Conservation (phyloP, 768 basidiomycete genomes). For the Calocybe cyanea region DNA sequence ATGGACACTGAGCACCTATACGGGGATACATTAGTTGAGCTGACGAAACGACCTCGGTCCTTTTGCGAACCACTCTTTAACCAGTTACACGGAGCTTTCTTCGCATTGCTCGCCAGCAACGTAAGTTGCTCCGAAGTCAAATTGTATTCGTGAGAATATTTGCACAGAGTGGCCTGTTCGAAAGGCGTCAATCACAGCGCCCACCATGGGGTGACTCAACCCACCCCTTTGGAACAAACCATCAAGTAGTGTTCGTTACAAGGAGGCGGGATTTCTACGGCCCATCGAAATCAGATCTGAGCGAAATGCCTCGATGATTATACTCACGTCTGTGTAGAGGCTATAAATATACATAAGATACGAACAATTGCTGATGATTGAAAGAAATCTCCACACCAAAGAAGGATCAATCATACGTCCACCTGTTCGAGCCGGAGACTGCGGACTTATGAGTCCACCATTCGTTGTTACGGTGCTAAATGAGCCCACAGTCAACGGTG, state of each 20-base stretch:
- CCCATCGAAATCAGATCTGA: slow-evolving; percentile 10
- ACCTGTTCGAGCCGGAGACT: slow-evolving; percentile 49
- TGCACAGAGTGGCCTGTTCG: slow-evolving; percentile 59
- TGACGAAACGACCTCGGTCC: neutral
- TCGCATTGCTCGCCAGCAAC: slow-evolving; percentile 70
- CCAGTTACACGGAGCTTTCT: slow-evolving; percentile 85
- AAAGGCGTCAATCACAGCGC: slow-evolving; percentile 12
- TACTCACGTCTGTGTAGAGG: slow-evolving; percentile 74
- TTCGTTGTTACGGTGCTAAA: slow-evolving; percentile 43
- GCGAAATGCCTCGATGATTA: neutral
- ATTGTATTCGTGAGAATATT: slow-evolving; percentile 80
- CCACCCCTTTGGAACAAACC: slow-evolving; percentile 75
- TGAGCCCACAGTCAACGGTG: slow-evolving; percentile 43
- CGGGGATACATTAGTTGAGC: neutral
- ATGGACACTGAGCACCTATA: slow-evolving; percentile 69
- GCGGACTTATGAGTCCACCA: slow-evolving; percentile 65
- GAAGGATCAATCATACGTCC: slow-evolving; percentile 56
- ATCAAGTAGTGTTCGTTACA: slow-evolving; percentile 85
- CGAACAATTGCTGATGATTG: slow-evolving; percentile 2
- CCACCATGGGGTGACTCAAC: slow-evolving; percentile 13
- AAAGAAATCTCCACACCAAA: slow-evolving; percentile 39
- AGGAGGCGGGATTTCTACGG: slow-evolving; percentile 72
- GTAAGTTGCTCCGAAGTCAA: slow-evolving; percentile 69
- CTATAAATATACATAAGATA: slow-evolving; percentile 30
- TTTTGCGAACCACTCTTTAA: slow-evolving; percentile 61